A percentile compares a stretch with the other conserved stretches of the same genome.
These are phyloP conservation scores for Dactylellina leptospora DNA, from an alignment of 2,329 filamentous ascomycete genomes.

Conservation along the genomic window DNA sequence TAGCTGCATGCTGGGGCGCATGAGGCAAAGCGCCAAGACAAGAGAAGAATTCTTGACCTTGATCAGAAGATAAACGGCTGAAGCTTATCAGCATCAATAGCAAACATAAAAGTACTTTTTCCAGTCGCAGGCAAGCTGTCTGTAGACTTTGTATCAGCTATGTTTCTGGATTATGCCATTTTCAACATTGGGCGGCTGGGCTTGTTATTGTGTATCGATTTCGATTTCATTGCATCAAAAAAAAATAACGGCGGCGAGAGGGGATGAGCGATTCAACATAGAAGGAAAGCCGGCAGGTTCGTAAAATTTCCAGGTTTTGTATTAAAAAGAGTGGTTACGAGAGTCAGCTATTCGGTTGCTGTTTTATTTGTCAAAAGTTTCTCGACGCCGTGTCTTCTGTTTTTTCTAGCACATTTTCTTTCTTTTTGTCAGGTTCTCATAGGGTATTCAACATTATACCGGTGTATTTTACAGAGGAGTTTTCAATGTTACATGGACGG, in stretches of 20 bases:
- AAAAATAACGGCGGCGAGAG: constrained; percentile 7
- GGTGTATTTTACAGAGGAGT: constrained; percentile 42
- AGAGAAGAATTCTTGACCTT: constrained; percentile 94
- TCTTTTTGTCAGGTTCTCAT: constrained; percentile 1
- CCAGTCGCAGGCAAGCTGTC: no score
- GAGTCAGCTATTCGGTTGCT: background rate
- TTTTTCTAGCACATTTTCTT: background rate
- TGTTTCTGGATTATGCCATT: constrained; percentile 25
- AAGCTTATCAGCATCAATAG: background rate
- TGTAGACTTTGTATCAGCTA: no score
- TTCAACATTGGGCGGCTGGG: constrained; percentile 44
- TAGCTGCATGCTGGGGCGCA: constrained; percentile 96
- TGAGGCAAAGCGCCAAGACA: constrained; percentile 91
- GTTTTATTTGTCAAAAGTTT: background rate
- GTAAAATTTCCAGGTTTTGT: no score
- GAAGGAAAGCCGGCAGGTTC: constrained; percentile 11
- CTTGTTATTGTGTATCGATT: background rate
- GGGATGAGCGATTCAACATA: constrained; percentile 41
- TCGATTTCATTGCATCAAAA: constrained; percentile 4
- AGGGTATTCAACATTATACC: constrained; percentile 51
- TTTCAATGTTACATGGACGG: background rate
- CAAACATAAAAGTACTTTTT: no score
- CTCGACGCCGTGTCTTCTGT: background rate
- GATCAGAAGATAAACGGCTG: constrained; percentile 59
- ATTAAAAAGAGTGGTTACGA: background rate